These are phyloP conservation scores for Antitrichia curtipendula DNA, from an alignment of 225 moss, liverwort and hornwort species.

Conservation along the genomic window DNA sequence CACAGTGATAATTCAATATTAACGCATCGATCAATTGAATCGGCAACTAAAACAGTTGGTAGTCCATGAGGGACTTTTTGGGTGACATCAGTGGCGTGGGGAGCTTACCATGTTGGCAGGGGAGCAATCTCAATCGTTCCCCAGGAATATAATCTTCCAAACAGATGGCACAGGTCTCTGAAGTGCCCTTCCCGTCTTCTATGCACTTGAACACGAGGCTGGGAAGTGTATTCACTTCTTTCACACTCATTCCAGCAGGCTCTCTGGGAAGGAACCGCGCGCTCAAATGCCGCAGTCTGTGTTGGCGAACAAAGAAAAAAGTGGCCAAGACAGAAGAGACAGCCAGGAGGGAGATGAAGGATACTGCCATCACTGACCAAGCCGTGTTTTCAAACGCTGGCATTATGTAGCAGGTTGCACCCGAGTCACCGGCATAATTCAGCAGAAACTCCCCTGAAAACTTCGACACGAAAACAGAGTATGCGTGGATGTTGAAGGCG, in stretches of 20 bases:
- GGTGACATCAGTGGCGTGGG: background rate
- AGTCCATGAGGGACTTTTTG: background rate
- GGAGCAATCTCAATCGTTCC: conserved; percentile 62
- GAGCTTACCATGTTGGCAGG: conserved; percentile 71
- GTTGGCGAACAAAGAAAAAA: conserved; percentile 84
- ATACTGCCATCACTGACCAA: conserved; percentile 96
- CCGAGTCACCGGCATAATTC: conserved; percentile 42
- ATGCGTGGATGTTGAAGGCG: conserved; percentile 31
- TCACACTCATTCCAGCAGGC: conserved; percentile 60
- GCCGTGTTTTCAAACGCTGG: conserved; percentile 84
- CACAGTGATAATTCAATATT: background rate
- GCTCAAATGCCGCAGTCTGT: conserved; percentile 52
- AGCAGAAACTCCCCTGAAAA: conserved; percentile 54
- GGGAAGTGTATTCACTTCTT: conserved; percentile 75
- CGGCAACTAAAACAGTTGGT: background rate
- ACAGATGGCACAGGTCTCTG: conserved; percentile 87
- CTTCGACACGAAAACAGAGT: conserved; percentile 66
- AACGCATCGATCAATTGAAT: background rate
- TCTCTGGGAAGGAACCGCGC: conserved; percentile 48
- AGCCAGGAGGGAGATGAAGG: conserved; percentile 76
- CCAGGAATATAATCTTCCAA: conserved; percentile 85
- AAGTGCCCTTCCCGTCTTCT: conserved; percentile 60
- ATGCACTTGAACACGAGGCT: conserved; percentile 62
- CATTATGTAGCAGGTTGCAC: conserved; percentile 64
- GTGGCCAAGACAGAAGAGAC: conserved; percentile 75